phyloP scores from a whole-genome alignment of 225 moss, liverwort and hornwort genomes.

The Sphagnum contortum region DNA sequence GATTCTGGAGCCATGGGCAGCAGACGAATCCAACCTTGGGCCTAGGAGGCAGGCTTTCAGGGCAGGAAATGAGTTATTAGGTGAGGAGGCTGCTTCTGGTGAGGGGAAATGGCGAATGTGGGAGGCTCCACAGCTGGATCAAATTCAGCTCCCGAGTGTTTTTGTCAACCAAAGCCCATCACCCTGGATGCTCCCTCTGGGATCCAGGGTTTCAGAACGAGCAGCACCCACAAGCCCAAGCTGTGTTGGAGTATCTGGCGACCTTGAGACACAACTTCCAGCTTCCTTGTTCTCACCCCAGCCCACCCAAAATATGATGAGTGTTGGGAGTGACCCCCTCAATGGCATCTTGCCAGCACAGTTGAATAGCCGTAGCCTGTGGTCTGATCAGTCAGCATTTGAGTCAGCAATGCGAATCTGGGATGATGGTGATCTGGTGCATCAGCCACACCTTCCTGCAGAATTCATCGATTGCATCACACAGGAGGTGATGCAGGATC shows the following conservation, averaged over 20 bases:
- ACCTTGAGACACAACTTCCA: conserved; percentile 43
- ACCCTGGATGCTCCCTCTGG: conserved; percentile 46
- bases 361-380: conserved; percentile 46
- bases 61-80: conserved; percentile 10
- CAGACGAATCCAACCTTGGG: conserved; percentile 9
- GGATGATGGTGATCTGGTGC: conserved; percentile 32
- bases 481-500: conserved; percentile 59
- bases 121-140: conserved; percentile 70
- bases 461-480: conserved; percentile 57
- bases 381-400: conserved; percentile 58
- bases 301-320: conserved; percentile 16
- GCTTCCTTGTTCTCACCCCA: conserved; percentile 50
- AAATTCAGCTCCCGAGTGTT: conserved; percentile 47
- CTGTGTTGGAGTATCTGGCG: conserved; percentile 12
- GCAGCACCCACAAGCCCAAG: conserved; percentile 18
- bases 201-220: conserved; percentile 21
- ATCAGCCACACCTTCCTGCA: conserved; percentile 29
- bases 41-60: conserved; percentile 10
- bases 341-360: conserved; percentile 14
- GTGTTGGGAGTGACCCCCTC: conserved; percentile 9
- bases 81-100: conserved; percentile 23
- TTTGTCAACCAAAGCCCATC: conserved; percentile 25
- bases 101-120: conserved; percentile 82
- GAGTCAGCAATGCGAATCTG: conserved; percentile 42
- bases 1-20: conserved; percentile 53